A percentile compares a stretch with the other conserved stretches of the same genome.
phyloP scores from a whole-genome alignment of 768 basidiomycete genomes.

The Lentinula boryana region DNA sequence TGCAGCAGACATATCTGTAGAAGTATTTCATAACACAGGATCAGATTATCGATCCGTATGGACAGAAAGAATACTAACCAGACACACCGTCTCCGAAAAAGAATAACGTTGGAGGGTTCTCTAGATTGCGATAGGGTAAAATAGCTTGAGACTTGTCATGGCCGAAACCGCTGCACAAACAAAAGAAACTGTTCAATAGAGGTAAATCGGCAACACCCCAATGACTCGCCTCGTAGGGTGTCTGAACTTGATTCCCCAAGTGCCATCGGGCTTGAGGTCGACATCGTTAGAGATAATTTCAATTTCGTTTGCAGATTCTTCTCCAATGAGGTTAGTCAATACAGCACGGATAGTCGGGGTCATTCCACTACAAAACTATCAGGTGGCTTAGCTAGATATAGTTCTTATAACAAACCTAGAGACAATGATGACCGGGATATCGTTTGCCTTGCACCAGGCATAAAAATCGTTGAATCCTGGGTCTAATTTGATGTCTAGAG shows the following conservation, averaged over 20 bases:
- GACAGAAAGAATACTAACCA: constrained; percentile 40
- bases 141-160: constrained; percentile 98
- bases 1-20: constrained; percentile 84
- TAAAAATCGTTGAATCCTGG: constrained; percentile 86
- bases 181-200: neutral
- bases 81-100: constrained; percentile 99
- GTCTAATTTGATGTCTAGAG: constrained; percentile 77
- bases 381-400: neutral
- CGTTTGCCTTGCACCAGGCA: constrained; percentile 71
- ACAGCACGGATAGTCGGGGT: constrained; percentile 89
- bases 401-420: constrained; percentile 53
- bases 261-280: constrained; percentile 51
- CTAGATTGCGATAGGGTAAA: constrained; percentile 75
- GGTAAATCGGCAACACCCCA: neutral
- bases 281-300: constrained; percentile 95
- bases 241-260: constrained; percentile 81
- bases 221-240: constrained; percentile 76
- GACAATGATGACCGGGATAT: constrained; percentile 88
- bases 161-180: constrained; percentile 61
- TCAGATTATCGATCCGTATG: neutral
- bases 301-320: constrained; percentile 67
- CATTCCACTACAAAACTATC: constrained; percentile 63
- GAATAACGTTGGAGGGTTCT: constrained; percentile 74
- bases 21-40: neutral
- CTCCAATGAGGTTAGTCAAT: constrained; percentile 74